Base-by-base conservation (phyloP, 495 filamentous ascomycete species). In the Aeminium ludgeri region DNA sequence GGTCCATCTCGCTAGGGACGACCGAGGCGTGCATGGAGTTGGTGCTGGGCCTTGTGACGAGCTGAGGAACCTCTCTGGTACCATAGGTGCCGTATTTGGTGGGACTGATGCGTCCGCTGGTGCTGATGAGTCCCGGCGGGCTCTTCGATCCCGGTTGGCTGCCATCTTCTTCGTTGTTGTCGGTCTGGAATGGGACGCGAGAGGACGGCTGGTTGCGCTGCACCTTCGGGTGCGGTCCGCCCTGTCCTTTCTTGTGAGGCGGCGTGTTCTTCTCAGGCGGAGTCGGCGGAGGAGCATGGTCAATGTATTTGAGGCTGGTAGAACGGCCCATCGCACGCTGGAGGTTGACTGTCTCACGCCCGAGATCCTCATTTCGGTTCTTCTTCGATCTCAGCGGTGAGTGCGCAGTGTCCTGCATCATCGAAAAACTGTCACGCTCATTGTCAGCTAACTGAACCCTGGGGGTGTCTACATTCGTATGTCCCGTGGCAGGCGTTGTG, bases 231-330 rank as follows among this genome's bases (percentile, higher is more conserved):
- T 3, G 23, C 3, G 23, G 4, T 25, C 8, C 4, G 10, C 16
- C 11, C n/a, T 40, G 15, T 5, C 29, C 44, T 23, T 49, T 52
- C 19, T 40, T n/a, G 5, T 49, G 29, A 15, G 50, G 52, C n/a
- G 50, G 52, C 11, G 50, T 55, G 41, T 53, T 41, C 32, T 55
- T 55, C 6, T 38, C 34, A 1, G 50, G 52, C 13, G 52, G 52
- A 4, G 52, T 55, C 1, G 52, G 52, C 17, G 52, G 52, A 7
- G 42, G 16, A 4, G 11, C 20, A n/a, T 34, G 15, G 28, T 51
- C 47, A 25, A 51, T 43, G 40, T 46, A 48, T 17, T 49, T 50
- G 1, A 52, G 27, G 19, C 45, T 50, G 27, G 50, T 43, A 13
- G 50, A 50, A 40, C 46, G 46, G 25, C 40, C 20, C 29, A 46